Base-by-base conservation (phyloP, 2,329 filamentous ascomycete species). In the Ophiocordyceps camponoti-leonardi region DNA sequence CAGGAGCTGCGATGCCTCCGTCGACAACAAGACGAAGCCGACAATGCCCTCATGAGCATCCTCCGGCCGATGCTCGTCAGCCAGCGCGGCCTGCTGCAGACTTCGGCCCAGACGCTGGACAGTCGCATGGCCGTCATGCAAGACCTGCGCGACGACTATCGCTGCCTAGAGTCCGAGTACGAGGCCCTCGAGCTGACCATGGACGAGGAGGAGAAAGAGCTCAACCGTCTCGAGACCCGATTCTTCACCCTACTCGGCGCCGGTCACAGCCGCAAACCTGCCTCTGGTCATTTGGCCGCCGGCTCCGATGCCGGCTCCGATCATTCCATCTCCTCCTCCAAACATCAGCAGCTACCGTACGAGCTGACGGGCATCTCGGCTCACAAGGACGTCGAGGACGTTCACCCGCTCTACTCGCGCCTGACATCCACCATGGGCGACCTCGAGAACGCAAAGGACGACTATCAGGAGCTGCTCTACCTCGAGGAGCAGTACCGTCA, bases 401-500 rank as follows among this genome's bases (percentile, higher is more conserved):
- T 66, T 1, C 70, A 75, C 48, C 71, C 71, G 2, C 56, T 69
- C 3, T 74, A 72, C 50, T 51, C 58, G 12, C 56, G 64, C 18
- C 59, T 75, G 6, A 60, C 67, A 16, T 60, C 63, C 13, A 61
- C 63, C 1, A 61, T 69, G 11, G 65, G 61, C 1, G 66, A 73
- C 18, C 56, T 69, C n/a, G 61, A 67, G 41, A 60, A 69, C 28
- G 67, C 67, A 14, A 62, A 60, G 43, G 71, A 76, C 47, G 62
- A 68, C n/a, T 56, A 64, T 31, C 58, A 61, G 6, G 68, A 74
- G 39, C 59, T 74, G 4, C 47, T 60, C 12, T 58, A 62, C 45
- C 60, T 62, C 33, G 64, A 61, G 39, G 58, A 64, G 10, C 56
- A 57, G 44, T 62, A 59, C 41, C 56, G 67, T 45, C 56, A 65